phyloP scores from a whole-genome alignment of 1,284 basidiomycete genomes.

The Abortiporus biennis region DNA sequence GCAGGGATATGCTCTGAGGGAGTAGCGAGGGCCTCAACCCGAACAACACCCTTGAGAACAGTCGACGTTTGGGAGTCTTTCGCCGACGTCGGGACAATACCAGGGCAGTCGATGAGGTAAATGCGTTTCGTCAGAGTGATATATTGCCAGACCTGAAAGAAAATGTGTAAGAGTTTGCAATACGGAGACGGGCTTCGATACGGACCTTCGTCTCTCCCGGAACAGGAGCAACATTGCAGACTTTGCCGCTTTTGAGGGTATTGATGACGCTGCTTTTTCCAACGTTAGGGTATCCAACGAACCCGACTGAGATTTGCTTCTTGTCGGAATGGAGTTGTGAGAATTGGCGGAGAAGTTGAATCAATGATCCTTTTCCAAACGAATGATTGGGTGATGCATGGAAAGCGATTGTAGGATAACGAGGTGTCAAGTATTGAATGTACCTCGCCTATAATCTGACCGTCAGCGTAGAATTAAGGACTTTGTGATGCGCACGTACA shows the following conservation, averaged over 20 bases:
- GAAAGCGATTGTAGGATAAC: constrained; percentile 83
- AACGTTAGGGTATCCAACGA: constrained; percentile 97
- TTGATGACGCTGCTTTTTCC: constrained; percentile 97
- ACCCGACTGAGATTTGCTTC: constrained; percentile 81
- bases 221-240: constrained; percentile 93
- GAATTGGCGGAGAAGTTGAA: constrained; percentile 82
- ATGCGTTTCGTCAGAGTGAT: constrained; percentile 94
- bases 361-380: constrained; percentile 96
- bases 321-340: constrained; percentile 62
- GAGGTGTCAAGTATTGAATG: constrained; percentile 75
- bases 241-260: constrained; percentile 85
- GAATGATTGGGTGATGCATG: constrained; percentile 99
- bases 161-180: not conserved
- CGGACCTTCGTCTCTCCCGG: constrained; percentile 95
- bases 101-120: constrained; percentile 99
- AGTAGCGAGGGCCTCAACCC: constrained; percentile 91
- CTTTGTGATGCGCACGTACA: constrained; percentile 37
- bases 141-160: constrained; percentile 91
- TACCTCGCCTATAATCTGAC: constrained; percentile 37
- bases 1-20: constrained; percentile 93
- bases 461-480: constrained; percentile 8
- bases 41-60: constrained; percentile 95
- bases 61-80: constrained; percentile 88
- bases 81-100: constrained; percentile 93
- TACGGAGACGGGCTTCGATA: constrained; percentile 2